Percentiles rank a stretch among this genome's conserved stretches.
Evolutionary conservation across 2,329 filamentous ascomycete genomes (phyloP).

Genomic region (Amauroascus verrucosus): DNA sequence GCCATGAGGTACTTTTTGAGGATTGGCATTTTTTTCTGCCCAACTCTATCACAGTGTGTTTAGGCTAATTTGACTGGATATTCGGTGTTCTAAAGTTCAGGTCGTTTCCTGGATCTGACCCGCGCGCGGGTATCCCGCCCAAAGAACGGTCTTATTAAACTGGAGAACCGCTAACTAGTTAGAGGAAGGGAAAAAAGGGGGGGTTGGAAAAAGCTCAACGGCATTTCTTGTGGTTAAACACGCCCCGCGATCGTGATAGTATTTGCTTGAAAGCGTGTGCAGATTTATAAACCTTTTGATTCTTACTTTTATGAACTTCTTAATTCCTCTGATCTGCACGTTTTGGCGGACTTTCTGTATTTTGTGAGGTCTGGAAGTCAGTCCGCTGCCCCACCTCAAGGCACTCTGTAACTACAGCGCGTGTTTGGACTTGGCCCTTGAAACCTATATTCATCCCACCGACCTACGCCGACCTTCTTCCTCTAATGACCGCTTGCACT

Average conservation of each 20-base stretch:
- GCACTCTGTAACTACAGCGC: constrained; percentile 12
- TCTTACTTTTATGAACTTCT: neutral
- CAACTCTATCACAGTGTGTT: neutral
- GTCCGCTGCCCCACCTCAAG: constrained; percentile 10
- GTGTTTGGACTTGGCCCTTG: constrained; percentile 10
- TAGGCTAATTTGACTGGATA: neutral
- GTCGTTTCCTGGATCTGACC: constrained; percentile 6
- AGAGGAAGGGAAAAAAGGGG: neutral
- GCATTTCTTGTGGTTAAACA: too few species aligned
- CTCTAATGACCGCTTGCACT: neutral
- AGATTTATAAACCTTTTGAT: too few species aligned
- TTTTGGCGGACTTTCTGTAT: neutral
- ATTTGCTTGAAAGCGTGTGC: too few species aligned
- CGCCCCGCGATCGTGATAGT: too few species aligned
- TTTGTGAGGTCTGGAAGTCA: constrained; percentile 4
- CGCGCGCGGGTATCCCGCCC: constrained; percentile 8
- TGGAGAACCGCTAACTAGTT: neutral
- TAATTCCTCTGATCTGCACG: neutral
- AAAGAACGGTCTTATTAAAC: neutral
- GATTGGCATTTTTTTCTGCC: neutral
- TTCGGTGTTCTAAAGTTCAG: neutral
- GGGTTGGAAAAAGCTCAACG: neutral
- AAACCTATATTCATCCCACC: constrained; percentile 6
- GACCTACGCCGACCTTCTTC: constrained; percentile 1
- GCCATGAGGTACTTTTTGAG: neutral